A percentile compares a stretch with the other conserved stretches of the same genome.
Conservation (phyloP, 1,139 yeast species). For the Ogataea hybrid region DNA sequence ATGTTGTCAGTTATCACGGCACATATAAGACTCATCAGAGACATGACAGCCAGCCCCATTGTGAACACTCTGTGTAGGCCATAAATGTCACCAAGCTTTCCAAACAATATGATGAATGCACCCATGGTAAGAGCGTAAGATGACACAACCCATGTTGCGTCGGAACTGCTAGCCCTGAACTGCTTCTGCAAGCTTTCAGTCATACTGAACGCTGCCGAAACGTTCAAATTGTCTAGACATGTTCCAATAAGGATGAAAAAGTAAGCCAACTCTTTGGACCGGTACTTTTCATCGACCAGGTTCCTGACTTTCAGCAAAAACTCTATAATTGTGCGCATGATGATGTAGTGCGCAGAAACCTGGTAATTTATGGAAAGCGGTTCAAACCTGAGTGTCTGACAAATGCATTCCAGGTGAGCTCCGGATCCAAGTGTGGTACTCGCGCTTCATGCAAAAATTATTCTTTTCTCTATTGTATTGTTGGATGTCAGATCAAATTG, state of each 20-base stretch:
- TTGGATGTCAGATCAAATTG: not conserved
- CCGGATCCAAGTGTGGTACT: not conserved
- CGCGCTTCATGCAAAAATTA: not conserved
- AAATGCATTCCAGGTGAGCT: not conserved
- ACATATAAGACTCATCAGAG: conserved; percentile 32
- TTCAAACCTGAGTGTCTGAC: not conserved
- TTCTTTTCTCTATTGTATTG: not conserved
- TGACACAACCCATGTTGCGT: conserved; percentile 37
- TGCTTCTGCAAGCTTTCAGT: conserved; percentile 24
- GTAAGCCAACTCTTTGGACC: conserved; percentile 7
- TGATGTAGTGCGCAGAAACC: not conserved
- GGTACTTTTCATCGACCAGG: conserved; percentile 1
- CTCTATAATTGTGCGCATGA: not conserved
- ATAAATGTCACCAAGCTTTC: conserved; percentile 37
- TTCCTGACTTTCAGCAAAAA: not conserved
- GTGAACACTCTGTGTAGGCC: conserved; percentile 34
- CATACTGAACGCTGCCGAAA: conserved; percentile 32
- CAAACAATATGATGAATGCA: conserved; percentile 36
- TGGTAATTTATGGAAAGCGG: not conserved
- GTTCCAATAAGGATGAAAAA: conserved; percentile 17
- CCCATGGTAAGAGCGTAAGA: conserved; percentile 39
- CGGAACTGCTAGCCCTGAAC: conserved; percentile 29
- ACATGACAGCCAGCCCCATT: conserved; percentile 22
- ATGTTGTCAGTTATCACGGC: conserved; percentile 33
- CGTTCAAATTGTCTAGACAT: conserved; percentile 31